Evolutionary conservation across 202 grass and related monocot genomes (phyloP), one percentile per base, ranked within the genome.

Genomic region (Dendrocalamus latiflorus): DNA sequence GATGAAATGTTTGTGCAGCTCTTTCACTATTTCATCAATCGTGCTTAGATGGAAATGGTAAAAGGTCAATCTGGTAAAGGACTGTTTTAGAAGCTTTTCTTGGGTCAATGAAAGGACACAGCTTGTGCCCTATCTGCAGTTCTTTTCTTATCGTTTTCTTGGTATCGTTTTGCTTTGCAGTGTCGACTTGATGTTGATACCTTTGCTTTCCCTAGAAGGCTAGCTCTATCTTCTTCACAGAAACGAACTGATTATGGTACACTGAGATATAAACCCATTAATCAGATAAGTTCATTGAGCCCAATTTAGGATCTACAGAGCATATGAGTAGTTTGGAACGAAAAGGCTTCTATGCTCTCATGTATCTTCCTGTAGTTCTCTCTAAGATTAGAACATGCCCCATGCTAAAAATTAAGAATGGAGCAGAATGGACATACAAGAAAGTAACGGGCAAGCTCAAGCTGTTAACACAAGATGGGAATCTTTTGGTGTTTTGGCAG

Each of bases 31-130:
- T 83, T 82, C 67, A 85, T 74, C 78, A 68, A 60, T 86, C 83
- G 83, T 86, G 78, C 83, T 61, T 83, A 36, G 47, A 78, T 18
- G 36, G 72, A 86, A 82, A 83, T 59, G 88, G 88, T 67, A 90
- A 90, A 90, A 90, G 58, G 72, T 21, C 43, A 41, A 13, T 64
- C 48, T 37, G 72, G 66, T 71, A 67, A 81, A 20, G 78, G 28
- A 44, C 11, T 86, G 66, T 72, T 76, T 25, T 67, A 7, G 67
- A 82, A 82, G 39, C 77, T 81, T 85, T 88, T 84, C 53, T 13
- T 30, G 71, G 71, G 87, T 85, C 72, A 89, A 72, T 71, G 71
- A 71, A 56, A 81, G 49, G 63, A 28, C 77, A 51, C 12, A 21
- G 9, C 6, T 20, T 54, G 22, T 70, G 43, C 21, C 61, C 61